Base-by-base conservation (phyloP, 225 moss, liverwort and hornwort genomes). In the Ulota crispa region DNA sequence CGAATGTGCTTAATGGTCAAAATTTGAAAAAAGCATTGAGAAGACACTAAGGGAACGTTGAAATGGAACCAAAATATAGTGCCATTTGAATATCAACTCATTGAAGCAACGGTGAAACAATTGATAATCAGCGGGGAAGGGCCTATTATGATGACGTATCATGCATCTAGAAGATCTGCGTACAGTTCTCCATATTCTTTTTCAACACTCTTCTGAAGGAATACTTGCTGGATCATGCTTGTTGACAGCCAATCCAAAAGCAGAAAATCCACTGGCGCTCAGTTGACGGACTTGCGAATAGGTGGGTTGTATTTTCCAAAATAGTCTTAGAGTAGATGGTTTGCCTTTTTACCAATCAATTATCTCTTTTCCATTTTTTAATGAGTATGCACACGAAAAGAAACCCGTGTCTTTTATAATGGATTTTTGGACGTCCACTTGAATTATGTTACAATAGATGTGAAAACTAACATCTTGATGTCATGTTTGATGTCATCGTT, bases 201-300 rank as follows among this genome's bases (percentile, higher is more conserved):
- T 66, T 74, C 30, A 78, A 72, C 56, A 24, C 45, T 34, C 67
- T 60, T 55, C 82, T 87, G 65, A 85, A 59, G 18, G 20, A 55
- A 55, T 68, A 16, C 30, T 83, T 77, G 67, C 68, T 63, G 68
- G 55, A 57, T 26, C 43, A 28, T 87, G 47, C n/a, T 80, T 82
- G 75, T 85, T 85, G 76, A 81, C 93, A 98, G 99, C 99, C 99
- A 47, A 93, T 85, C 7, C 76, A 91, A 61, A 94, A 96, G 50
- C 99, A 99, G 66, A 99, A 99, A 81, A 93, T 99, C 60, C 99
- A 99, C 80, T 99, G 99, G 99, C 99, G 99, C 74, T 93, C 99
- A 56, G 92, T 99, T 73, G 99, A 99, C 75, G 99, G 99, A 62
- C 90, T 96, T 63, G 75, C 92, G 18, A 99, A 99, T 80, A 99